Evolutionary conservation across 345 rosid genomes (phyloP).

Genomic region (Salix koriyanagi): DNA sequence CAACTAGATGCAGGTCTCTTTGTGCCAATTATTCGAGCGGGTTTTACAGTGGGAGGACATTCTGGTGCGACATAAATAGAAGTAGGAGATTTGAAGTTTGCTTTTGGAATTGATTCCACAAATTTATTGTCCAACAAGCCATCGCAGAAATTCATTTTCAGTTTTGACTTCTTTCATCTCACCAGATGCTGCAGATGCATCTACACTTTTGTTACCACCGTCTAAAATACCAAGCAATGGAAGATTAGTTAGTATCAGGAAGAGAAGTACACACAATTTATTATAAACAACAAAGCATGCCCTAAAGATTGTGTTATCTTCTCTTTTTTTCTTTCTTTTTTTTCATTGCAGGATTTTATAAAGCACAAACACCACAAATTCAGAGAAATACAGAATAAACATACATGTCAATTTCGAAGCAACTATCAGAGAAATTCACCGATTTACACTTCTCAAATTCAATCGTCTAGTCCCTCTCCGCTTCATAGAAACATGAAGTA

Average conservation of each 20-base stretch:
- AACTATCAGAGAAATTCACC: not conserved
- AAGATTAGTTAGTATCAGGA: slow-evolving; percentile 9
- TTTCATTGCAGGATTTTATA: not conserved
- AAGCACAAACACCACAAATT: not conserved
- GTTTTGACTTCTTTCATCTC: slow-evolving; percentile 35
- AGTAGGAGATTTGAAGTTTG: slow-evolving; percentile 33
- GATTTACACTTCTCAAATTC: not conserved
- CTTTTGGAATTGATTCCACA: slow-evolving; percentile 32
- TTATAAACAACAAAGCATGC: not conserved
- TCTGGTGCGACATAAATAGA: slow-evolving; percentile 18
- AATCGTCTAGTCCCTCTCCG: not conserved
- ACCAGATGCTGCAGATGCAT: slow-evolving; percentile 12
- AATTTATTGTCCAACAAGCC: slow-evolving; percentile 32
- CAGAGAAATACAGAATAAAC: not conserved
- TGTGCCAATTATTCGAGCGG: slow-evolving; percentile 38
- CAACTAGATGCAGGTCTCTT: slow-evolving; percentile 69
- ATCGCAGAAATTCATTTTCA: slow-evolving; percentile 26
- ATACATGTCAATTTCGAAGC: not conserved
- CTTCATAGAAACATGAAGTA: not conserved
- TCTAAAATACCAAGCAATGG: slow-evolving; percentile 25
- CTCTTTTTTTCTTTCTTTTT: too few relatives aligned
- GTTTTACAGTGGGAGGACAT: slow-evolving; percentile 34
- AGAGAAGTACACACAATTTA: slow-evolving; percentile 3
- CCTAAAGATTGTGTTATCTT: not conserved
- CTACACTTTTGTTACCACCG: slow-evolving; percentile 20